These are phyloP conservation scores for Lactarius tabidus DNA, from an alignment of 768 basidiomycete species.

Conservation along the genomic window DNA sequence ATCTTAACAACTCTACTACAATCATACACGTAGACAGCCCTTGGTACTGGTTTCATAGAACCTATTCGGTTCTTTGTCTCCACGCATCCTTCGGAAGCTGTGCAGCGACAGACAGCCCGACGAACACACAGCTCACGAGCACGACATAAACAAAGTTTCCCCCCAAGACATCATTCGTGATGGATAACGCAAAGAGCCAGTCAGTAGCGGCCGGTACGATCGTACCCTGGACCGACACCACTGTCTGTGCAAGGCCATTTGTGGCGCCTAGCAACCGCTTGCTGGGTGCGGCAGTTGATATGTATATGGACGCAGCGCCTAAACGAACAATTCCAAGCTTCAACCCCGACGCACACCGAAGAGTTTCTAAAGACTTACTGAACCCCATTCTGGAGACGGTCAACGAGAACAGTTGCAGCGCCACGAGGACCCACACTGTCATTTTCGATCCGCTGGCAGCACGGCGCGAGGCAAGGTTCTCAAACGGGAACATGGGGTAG, in stretches of 20 bases:
- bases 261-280: conserved; percentile 61
- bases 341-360: no score
- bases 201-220: conserved; percentile 54
- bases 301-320: conserved; percentile 69
- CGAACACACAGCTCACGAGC: background rate
- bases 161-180: conserved; percentile 42
- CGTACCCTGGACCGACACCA: conserved; percentile 37
- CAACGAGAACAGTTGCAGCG: conserved; percentile 1
- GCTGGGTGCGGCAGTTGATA: conserved; percentile 60
- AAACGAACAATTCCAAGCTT: conserved; percentile 19
- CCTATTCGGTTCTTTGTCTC: no score
- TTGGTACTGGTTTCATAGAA: no score
- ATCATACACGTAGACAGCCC: no score
- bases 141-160: conserved; percentile 33
- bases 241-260: conserved; percentile 49
- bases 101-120: no score
- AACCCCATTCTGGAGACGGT: background rate
- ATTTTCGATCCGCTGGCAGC: background rate
- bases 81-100: no score
- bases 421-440: background rate
- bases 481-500: conserved; percentile 30
- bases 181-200: conserved; percentile 63
- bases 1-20: no score
- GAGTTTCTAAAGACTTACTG: background rate
- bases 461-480: background rate